Evolutionary conservation across 1,284 basidiomycete species (phyloP).

Genomic region (Wolfiporia cocos): DNA sequence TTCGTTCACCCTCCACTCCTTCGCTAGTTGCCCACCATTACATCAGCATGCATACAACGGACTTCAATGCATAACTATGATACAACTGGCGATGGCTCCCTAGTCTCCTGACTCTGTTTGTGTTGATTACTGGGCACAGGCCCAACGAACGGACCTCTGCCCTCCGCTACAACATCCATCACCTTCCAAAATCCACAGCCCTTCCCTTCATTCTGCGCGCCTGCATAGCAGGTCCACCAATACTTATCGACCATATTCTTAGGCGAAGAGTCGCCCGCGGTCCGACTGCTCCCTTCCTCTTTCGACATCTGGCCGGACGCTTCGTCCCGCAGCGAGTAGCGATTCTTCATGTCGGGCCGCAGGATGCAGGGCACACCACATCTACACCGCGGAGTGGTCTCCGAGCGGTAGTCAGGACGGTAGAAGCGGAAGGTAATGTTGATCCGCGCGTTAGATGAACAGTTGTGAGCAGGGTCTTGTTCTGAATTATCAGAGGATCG

Average conservation of each 20-base stretch:
- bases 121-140: constrained; percentile 9
- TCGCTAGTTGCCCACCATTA: too few relatives aligned
- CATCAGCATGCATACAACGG: too few relatives aligned
- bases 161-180: constrained; percentile 73
- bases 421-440: constrained; percentile 91
- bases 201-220: constrained; percentile 79
- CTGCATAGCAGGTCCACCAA: constrained; percentile 87
- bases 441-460: constrained; percentile 64
- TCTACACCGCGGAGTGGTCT: constrained; percentile 65
- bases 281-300: not conserved
- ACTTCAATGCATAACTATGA: too few relatives aligned
- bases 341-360: constrained; percentile 75
- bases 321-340: constrained; percentile 20
- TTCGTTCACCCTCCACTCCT: too few relatives aligned
- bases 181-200: constrained; percentile 80
- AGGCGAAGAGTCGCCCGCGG: constrained; percentile 10
- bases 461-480: constrained; percentile 6
- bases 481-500: constrained; percentile 8
- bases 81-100: too few relatives aligned
- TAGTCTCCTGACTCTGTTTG: too few relatives aligned
- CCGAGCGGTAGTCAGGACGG: constrained; percentile 77
- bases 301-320: not conserved
- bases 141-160: constrained; percentile 47
- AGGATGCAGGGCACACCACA: constrained; percentile 77
- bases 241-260: constrained; percentile 51